Evolutionary conservation across 257 asterid species (phyloP).

Genomic region (Jasminum sambac): DNA sequence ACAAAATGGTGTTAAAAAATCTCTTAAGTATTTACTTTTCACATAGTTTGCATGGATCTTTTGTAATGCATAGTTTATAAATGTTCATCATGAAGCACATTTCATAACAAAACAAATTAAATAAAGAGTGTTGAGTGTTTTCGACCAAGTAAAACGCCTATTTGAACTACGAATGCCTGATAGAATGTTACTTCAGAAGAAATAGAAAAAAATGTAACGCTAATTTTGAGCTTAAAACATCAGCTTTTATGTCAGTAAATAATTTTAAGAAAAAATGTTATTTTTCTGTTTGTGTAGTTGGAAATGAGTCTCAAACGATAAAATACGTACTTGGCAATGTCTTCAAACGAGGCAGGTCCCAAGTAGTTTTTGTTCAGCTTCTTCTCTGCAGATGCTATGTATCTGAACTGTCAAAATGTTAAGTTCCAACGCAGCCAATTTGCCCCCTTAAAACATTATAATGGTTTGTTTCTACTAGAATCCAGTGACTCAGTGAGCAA

Average conservation of each 20-base stretch:
- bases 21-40: background rate
- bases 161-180: background rate
- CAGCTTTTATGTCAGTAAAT: background rate
- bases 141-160: background rate
- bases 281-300: background rate
- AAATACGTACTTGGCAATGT: constrained; percentile 65
- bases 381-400: constrained; percentile 82
- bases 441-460: constrained; percentile 11
- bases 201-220: background rate
- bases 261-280: background rate
- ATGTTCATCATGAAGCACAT: constrained; percentile 1
- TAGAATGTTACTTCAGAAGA: background rate
- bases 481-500: no score
- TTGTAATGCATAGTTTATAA: background rate
- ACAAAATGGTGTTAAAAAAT: background rate
- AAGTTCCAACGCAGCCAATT: constrained; percentile 9
- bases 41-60: background rate
- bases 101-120: background rate
- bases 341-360: constrained; percentile 86
- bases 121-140: background rate
- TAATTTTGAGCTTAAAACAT: background rate
- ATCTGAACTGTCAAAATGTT: constrained; percentile 44
- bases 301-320: background rate
- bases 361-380: constrained; percentile 70
- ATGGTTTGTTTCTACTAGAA: background rate